These are phyloP conservation scores for Nakaseomyces sp. DNA, from an alignment of 1,139 yeast species.

Conservation along the genomic window DNA sequence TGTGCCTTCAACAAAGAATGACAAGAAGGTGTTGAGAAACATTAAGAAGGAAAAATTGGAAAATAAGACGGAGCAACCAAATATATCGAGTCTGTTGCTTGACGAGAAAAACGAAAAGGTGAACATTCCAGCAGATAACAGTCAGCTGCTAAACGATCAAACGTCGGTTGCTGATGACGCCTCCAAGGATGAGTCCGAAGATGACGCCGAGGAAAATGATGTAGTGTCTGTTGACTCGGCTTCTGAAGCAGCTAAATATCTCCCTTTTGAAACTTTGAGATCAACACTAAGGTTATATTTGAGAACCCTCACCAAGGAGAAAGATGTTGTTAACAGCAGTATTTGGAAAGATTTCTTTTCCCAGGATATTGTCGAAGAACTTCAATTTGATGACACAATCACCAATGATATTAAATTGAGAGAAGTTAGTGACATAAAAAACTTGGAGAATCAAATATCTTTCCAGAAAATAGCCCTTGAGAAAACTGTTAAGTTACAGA, in stretches of 20 bases:
- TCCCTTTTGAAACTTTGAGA: constrained; percentile 62
- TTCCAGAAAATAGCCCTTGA: constrained; percentile 59
- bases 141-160: constrained; percentile 12
- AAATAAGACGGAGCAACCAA: constrained; percentile 7
- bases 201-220: constrained; percentile 19
- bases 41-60: constrained; percentile 13
- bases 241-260: constrained; percentile 18
- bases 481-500: constrained; percentile 30
- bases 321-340: constrained; percentile 47
- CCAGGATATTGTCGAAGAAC: constrained; percentile 28
- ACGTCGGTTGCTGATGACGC: constrained; percentile 12
- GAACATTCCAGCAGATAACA: constrained; percentile 18
- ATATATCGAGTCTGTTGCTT: background rate
- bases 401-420: constrained; percentile 48
- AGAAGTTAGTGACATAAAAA: constrained; percentile 48
- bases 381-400: constrained; percentile 36
- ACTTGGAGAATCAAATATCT: constrained; percentile 57
- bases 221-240: constrained; percentile 10
- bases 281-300: constrained; percentile 69
- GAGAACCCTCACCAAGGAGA: constrained; percentile 41
- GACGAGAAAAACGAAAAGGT: constrained; percentile 12
- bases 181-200: constrained; percentile 13
- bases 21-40: constrained; percentile 32
- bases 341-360: constrained; percentile 45
- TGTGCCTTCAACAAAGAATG: constrained; percentile 45